Percentiles rank a stretch among this genome's conserved stretches.
Conservation (phyloP, 371 early-diverging fungal genomes). For the Chytridium lagenaria region DNA sequence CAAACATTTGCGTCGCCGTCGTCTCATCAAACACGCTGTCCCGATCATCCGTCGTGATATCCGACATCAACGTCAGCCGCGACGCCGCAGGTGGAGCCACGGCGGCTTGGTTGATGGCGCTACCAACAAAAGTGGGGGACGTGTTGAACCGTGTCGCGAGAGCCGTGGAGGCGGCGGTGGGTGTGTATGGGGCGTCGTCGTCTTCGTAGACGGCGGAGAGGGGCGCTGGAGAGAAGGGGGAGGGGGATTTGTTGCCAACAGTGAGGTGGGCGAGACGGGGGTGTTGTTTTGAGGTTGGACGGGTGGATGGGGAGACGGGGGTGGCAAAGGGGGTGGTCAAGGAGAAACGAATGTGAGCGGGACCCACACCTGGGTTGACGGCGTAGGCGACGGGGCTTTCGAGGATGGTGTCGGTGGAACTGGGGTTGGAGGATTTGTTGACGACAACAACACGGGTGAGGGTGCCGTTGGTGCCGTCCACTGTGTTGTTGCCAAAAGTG, state of each 20-base stretch:
- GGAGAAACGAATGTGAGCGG: background rate
- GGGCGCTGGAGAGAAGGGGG: background rate
- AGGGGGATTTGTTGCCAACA: background rate
- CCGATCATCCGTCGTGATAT: too few species aligned
- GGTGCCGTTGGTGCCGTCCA: background rate
- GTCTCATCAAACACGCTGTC: too few species aligned
- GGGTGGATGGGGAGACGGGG: background rate
- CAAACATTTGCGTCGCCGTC: too few species aligned
- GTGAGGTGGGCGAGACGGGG: background rate
- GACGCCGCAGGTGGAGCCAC: too few species aligned
- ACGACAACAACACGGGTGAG: background rate
- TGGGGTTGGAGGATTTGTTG: background rate
- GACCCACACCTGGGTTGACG: conserved; percentile 4
- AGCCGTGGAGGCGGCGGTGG: background rate
- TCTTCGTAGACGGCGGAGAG: background rate
- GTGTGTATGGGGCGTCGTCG: background rate
- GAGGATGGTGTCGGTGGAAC: too few species aligned
- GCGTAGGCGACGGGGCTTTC: too few species aligned
- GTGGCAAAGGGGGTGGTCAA: background rate
- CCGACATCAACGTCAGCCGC: too few species aligned
- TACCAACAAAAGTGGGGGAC: too few species aligned
- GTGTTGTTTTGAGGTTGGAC: background rate
- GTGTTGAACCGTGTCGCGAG: too few species aligned
- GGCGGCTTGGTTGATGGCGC: too few species aligned
- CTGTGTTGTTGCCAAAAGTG: background rate